Evolutionary conservation across 495 filamentous ascomycete species (phyloP), one percentile per base, ranked within the genome.

Genomic region (Penicillium crystallinum): DNA sequence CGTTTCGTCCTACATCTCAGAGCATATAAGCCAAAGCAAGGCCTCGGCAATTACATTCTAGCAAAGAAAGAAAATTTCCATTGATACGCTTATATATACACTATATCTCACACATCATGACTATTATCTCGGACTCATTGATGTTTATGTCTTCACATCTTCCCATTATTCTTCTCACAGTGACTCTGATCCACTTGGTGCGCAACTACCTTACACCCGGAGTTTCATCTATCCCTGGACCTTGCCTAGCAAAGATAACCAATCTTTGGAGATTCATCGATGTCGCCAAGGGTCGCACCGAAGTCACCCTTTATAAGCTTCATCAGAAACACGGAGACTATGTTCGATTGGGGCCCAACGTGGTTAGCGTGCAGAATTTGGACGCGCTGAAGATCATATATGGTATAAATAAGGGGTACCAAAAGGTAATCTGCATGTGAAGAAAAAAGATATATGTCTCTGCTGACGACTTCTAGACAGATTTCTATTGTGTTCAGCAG

Each of bases 401-500:
- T 50, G 54, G 57, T 3, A 56, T 57, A n/a, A 60, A 60, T n/a
- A 49, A 57, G 10, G 54, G 57, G 0, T 60, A 53, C 15, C 19
- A 41, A 12, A 60, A 60, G 31, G 57, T 60, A 34, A 9, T 19
- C 3, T 38, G 2, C 18, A 18, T 9, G 1, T 9, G 2, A 21
- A 31, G 11, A 8, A 6, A 27, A 45, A 9, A 33, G 29, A 9
- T 31, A 7, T 18, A 27, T 1, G 27, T 33, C 1, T 31, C 11
- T 8, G 14, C 47, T 51, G 47, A 36, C 17, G 4, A 46, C 27
- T 54, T 41, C 36, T 2, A 55, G 53, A 51, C 61, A 12, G 39
- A 72, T 27, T 67, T 75, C 52, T 74, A 75, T 87, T 88, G 64
- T 89, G 88, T 60, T 74, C 81, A 18, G 84, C 88, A 25, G 23